Base-by-base conservation (phyloP, 2,329 filamentous ascomycete species). In the Clonostachys rosea region DNA sequence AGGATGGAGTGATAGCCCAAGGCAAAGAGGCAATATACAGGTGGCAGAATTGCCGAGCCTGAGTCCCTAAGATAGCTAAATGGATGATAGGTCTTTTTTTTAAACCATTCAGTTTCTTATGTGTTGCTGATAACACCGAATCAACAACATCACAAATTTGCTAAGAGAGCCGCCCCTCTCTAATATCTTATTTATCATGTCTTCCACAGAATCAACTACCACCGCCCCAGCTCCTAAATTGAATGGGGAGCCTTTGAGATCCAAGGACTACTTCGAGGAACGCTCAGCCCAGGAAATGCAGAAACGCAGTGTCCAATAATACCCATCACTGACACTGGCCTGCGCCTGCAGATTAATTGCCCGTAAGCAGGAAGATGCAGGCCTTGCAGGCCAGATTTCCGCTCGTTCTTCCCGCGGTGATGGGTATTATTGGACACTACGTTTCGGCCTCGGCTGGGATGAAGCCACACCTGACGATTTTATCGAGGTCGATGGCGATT, bases 391-490 rank as follows among this genome's bases (percentile, higher is more conserved):
- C 13, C 46, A 47, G 36, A 47, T 47, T 6, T 39, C 40, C 16
- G 46, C 46, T 13, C 46, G 46, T 34, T 47, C 46, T 34, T 34
- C 37, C 13, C 42, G 46, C 12, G 46, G 46, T 12, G n/a, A 40
- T 10, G 46, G 46, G n/a, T 47, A 39, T 33, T 47, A 47, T 40
- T 47, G 46, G 46, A 47, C 46, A 18, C 35, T 47, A 16, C 40
- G 46, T n/a, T 47, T 40, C n/a, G 46, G 46, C 20, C 34, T 47
- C 24, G 46, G 46, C 9, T 47, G 46, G 46, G 46, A 47, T 35
- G 46, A 47, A 34, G 46, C 46, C 34, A 47, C 16, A 35, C 46
- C 46, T 13, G 35, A 47, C 20, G 46, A 47, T 13, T 44, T 47
- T 14, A 47, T 47, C 41, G 46, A 47, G 36, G 46, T 47, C 34